Conservation (phyloP, 345 rosid genomes). For the Citrus sinensis region DNA sequence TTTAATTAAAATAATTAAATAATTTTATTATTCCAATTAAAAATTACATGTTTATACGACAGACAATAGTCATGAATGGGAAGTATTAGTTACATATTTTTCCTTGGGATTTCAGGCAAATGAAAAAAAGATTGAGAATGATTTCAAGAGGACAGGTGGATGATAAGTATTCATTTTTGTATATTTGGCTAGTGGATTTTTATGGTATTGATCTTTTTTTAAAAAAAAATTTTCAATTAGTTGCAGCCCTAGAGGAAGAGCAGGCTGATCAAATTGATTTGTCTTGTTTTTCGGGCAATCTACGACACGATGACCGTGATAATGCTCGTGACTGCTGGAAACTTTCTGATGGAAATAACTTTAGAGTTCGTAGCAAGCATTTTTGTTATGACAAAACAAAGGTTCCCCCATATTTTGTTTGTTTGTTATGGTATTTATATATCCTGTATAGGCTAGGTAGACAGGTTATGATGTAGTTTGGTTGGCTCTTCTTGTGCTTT, state of each 20-base stretch:
- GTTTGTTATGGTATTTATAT: slow-evolving; percentile 5
- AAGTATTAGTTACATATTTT: background rate
- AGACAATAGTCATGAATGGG: no score
- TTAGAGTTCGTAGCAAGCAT: slow-evolving; percentile 93
- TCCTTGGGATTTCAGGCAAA: slow-evolving; percentile 41
- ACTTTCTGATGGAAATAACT: slow-evolving; percentile 83
- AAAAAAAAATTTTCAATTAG: slow-evolving; percentile 4
- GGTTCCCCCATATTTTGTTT: slow-evolving; percentile 37
- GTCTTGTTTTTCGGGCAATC: slow-evolving; percentile 85
- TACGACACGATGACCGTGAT: slow-evolving; percentile 78
- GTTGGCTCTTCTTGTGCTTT: no score
- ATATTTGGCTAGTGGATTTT: background rate
- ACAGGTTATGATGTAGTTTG: no score
- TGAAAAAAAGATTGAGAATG: slow-evolving; percentile 44
- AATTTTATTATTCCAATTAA: no score
- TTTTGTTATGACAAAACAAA: slow-evolving; percentile 87
- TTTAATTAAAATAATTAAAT: no score
- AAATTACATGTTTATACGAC: no score
- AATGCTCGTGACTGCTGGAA: slow-evolving; percentile 91
- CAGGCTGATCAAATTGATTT: slow-evolving; percentile 68
- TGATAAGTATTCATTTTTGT: slow-evolving; percentile 9
- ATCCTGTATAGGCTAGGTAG: background rate
- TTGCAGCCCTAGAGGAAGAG: slow-evolving; percentile 69
- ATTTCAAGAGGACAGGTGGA: slow-evolving; percentile 61
- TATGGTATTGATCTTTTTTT: background rate